Evolutionary conservation across 108 stramenopile species (phyloP).

Genomic region (Nannochloropsis granulata): DNA sequence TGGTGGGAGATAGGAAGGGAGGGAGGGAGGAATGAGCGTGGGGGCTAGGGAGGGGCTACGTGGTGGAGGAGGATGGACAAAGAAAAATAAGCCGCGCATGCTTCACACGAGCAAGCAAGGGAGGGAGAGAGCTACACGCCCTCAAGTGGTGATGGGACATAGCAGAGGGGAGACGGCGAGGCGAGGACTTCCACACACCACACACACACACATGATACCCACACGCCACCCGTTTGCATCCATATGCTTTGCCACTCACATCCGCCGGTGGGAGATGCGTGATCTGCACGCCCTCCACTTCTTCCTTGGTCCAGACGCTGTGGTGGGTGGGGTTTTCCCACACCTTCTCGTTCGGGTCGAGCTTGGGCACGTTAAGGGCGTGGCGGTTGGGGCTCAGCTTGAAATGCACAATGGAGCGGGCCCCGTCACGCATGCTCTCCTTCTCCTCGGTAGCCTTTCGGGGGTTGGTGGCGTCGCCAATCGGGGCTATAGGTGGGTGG

Average conservation of each 20-base stretch:
- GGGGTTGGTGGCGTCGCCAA: too few species aligned
- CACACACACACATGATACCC: too few species aligned
- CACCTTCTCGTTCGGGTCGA: background rate
- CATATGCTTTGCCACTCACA: background rate
- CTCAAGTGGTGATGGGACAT: background rate
- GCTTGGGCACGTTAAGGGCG: slow-evolving; percentile 2
- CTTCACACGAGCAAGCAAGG: background rate
- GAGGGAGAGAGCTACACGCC: background rate
- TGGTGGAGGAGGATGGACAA: background rate
- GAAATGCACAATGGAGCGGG: slow-evolving; percentile 5
- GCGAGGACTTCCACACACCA: background rate
- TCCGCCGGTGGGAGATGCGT: background rate
- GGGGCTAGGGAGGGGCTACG: background rate
- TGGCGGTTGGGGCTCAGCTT: slow-evolving; percentile 14
- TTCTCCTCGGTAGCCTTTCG: background rate
- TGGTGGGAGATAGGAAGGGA: background rate
- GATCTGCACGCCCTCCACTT: slow-evolving; percentile 16
- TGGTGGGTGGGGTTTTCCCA: slow-evolving; percentile 9
- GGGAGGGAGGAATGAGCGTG: background rate
- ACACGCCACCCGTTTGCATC: background rate
- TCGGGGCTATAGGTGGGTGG: background rate
- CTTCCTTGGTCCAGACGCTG: slow-evolving; percentile 18
- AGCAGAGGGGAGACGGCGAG: too few species aligned
- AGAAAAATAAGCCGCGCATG: background rate
- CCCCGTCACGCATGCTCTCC: background rate